Percentiles rank a stretch among this genome's conserved stretches.
Conservation (phyloP, 23 red algal genomes). For the Gracilaria domingensis region DNA sequence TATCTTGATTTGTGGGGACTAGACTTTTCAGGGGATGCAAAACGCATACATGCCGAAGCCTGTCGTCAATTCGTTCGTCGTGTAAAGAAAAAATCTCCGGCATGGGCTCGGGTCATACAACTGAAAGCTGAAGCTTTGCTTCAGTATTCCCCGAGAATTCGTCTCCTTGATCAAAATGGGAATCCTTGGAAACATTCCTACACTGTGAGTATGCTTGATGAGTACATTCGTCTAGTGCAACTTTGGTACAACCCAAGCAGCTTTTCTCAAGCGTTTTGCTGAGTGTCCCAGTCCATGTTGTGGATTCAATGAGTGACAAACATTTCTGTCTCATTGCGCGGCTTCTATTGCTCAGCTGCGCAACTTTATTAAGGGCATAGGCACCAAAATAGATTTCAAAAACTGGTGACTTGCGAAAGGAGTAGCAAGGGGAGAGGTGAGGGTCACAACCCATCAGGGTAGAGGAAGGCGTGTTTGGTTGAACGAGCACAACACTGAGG, state of each 20-base stretch:
- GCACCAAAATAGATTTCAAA: no score
- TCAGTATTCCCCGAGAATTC: constrained; percentile 16
- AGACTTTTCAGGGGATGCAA: constrained; percentile 22
- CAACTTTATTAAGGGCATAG: no score
- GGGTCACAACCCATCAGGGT: not conserved
- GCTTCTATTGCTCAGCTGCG: no score
- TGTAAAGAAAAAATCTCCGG: constrained; percentile 22
- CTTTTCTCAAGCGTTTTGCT: constrained; percentile 23
- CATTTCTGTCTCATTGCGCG: not conserved
- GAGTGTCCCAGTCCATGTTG: no score
- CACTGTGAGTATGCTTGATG: constrained; percentile 39
- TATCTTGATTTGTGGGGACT: constrained; percentile 6
- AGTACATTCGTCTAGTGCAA: constrained; percentile 29
- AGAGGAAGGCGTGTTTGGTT: not conserved
- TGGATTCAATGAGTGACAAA: no score
- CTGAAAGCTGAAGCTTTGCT: constrained; percentile 18
- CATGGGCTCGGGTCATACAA: constrained; percentile 11
- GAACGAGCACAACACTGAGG: not conserved
- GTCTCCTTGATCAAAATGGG: constrained; percentile 16
- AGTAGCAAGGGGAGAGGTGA: not conserved
- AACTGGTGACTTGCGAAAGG: not conserved
- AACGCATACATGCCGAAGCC: not conserved
- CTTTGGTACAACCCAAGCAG: constrained; percentile 8
- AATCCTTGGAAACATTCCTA: constrained; percentile 29
- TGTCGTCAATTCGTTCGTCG: not conserved